Evolutionary conservation across 2,329 filamentous ascomycete species (phyloP), one percentile per base, ranked within the genome.

Genomic region (Phaeosphaeria sp.): DNA sequence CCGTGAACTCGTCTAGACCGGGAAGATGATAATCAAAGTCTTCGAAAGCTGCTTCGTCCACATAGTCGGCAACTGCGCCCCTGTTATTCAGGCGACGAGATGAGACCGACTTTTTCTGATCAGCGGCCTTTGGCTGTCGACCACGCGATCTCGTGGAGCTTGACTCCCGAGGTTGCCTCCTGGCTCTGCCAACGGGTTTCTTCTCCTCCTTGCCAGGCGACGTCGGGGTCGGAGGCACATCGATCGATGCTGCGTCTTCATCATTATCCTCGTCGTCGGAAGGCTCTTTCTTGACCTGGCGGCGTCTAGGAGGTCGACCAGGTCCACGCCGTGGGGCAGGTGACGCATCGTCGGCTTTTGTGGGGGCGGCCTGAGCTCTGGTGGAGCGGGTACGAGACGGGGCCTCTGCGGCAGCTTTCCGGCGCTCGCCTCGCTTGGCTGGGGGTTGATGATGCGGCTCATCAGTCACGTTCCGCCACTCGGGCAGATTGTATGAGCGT

Each of bases 391-490:
- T 73, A 43, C 72, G 69, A 27, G 70, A 53, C 21, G 73, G 72
- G 15, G 69, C 63, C 41, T 77, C 72, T 46, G 66, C 66, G 50
- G 69, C 69, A 59, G 65, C 72, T 63, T 87, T 86, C 60, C 91
- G 87, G 64, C 90, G 84, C 78, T 95, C 91, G 53, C 96, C 95
- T 74, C 95, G 89, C 71, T 89, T 89, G 6, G 95, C 95, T 0
- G 95, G 95, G 10, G 95, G 95, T 71, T 98, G 95, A 75, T 99
- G 93, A 69, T 97, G 93, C 74, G 92, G 93, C 78, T 97, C 93
- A 63, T 97, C 91, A 74, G 93, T 97, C 41, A 98, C 84, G 54
- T 91, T 87, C 66, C 93, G 92, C 95, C 95, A 99, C 78, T 99
- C 93, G 0, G 94, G 94, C 4, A 99, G 83, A 68, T 97, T 99